phyloP scores from a whole-genome alignment of 805 yeast genomes.

The Metschnikowia bowlesiae region DNA sequence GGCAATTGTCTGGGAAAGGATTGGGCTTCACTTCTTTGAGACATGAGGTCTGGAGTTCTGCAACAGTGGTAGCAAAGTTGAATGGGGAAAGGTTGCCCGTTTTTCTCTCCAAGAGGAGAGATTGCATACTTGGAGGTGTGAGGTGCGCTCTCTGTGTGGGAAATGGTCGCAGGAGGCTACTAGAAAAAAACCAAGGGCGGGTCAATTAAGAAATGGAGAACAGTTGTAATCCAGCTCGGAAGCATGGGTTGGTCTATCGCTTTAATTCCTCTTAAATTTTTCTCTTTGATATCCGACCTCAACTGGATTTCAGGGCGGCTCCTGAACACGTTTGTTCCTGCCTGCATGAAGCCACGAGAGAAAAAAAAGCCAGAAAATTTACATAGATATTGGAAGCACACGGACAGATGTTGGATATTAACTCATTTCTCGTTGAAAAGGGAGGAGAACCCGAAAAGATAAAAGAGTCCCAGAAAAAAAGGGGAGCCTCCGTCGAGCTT shows the following conservation, averaged over 20 bases:
- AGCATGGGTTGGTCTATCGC: no score
- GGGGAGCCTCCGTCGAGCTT: slow-evolving; percentile 90
- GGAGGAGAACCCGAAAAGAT: slow-evolving; percentile 94
- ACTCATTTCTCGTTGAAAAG: slow-evolving; percentile 88
- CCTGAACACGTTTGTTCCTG: background rate
- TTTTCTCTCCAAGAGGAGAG: slow-evolving; percentile 32
- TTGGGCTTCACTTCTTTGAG: slow-evolving; percentile 21
- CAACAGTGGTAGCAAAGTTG: slow-evolving; percentile 32
- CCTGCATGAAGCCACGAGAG: background rate
- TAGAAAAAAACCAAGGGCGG: background rate
- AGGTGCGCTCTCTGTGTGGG: background rate
- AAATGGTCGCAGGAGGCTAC: background rate
- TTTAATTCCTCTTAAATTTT: no score
- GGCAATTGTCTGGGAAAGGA: slow-evolving; percentile 42
- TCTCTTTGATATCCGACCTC: no score
- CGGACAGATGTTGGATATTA: slow-evolving; percentile 79
- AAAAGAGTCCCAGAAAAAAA: slow-evolving; percentile 83
- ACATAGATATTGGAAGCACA: background rate
- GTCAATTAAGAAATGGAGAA: no score
- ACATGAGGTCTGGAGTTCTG: slow-evolving; percentile 34
- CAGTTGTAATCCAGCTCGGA: no score
- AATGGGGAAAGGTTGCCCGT: slow-evolving; percentile 25
- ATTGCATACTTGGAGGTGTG: slow-evolving; percentile 26
- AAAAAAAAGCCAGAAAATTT: slow-evolving; percentile 1
- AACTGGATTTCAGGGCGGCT: background rate